A percentile compares a stretch with the other conserved stretches of the same genome.
phyloP scores from a whole-genome alignment of 2,329 filamentous ascomycete species.

The Colletotrichum limetticola region DNA sequence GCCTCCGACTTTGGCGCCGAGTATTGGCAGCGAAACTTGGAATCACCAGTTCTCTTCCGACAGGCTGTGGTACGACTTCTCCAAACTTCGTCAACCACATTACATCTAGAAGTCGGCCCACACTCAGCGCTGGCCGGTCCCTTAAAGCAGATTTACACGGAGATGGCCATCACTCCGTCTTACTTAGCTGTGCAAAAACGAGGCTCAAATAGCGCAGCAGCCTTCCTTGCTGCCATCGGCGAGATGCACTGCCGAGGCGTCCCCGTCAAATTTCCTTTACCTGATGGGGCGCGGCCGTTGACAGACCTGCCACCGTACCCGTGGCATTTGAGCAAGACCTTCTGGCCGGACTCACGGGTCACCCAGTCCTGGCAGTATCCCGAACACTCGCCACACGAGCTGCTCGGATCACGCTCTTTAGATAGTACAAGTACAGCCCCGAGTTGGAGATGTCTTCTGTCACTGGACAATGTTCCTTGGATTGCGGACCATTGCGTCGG shows the following conservation, averaged over 20 bases:
- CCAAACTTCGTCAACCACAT: constrained; percentile 36
- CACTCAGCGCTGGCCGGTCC: constrained; percentile 32
- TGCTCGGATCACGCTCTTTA: constrained; percentile 43
- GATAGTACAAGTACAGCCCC: constrained; percentile 47
- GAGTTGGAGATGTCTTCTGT: constrained; percentile 53
- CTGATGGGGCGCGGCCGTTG: constrained; percentile 7
- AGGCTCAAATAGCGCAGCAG: constrained; percentile 59
- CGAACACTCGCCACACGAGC: constrained; percentile 38
- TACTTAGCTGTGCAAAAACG: constrained; percentile 60
- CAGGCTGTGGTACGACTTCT: constrained; percentile 30
- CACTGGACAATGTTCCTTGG: constrained; percentile 54
- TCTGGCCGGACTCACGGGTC: constrained; percentile 39
- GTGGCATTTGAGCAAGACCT: constrained; percentile 38
- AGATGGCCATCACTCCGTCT: constrained; percentile 56
- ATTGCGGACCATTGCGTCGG: constrained; percentile 54
- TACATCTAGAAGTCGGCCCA: constrained; percentile 34
- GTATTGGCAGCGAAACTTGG: constrained; percentile 36
- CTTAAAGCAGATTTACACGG: constrained; percentile 52
- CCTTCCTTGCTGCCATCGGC: constrained; percentile 54
- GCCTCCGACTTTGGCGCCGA: constrained; percentile 9
- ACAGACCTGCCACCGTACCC: constrained; percentile 40
- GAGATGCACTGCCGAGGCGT: constrained; percentile 47
- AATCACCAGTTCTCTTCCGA: constrained; percentile 32
- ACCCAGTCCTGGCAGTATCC: constrained; percentile 40
- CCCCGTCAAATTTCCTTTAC: constrained; percentile 3